These are phyloP conservation scores for Sphaerosporella brunnea DNA, from an alignment of 495 filamentous ascomycete species.

Conservation along the genomic window DNA sequence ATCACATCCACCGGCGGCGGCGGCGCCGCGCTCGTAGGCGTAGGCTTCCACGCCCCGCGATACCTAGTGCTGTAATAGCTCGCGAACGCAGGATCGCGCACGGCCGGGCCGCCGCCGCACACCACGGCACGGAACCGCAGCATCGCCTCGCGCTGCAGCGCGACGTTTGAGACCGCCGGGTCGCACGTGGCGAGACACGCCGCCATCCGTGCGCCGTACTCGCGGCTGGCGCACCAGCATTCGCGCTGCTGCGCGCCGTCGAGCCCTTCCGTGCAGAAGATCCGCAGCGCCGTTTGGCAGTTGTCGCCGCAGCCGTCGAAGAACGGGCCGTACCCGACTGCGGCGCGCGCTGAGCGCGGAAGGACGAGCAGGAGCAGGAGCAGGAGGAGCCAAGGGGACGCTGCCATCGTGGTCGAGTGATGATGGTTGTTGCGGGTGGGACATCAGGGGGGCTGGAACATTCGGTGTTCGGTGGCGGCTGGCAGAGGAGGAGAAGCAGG, in stretches of 20 bases:
- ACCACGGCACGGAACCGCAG: slow-evolving; percentile 16
- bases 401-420: too few relatives aligned
- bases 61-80: slow-evolving; percentile 22
- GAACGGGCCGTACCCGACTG: slow-evolving; percentile 20
- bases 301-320: slow-evolving; percentile 22
- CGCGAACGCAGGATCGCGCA: slow-evolving; percentile 10
- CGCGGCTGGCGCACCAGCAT: slow-evolving; percentile 15
- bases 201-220: slow-evolving; percentile 17
- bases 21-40: slow-evolving; percentile 15
- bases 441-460: too few relatives aligned
- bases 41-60: slow-evolving; percentile 12
- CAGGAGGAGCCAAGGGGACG: too few relatives aligned
- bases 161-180: slow-evolving; percentile 13
- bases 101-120: slow-evolving; percentile 5
- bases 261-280: slow-evolving; percentile 18
- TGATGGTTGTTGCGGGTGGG: too few relatives aligned
- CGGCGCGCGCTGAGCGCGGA: slow-evolving; percentile 5
- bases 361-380: neutral
- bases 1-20: slow-evolving; percentile 15
- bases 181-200: slow-evolving; percentile 18
- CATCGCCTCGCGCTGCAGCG: slow-evolving; percentile 15
- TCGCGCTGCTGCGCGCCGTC: slow-evolving; percentile 13
- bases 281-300: slow-evolving; percentile 22
- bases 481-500: too few relatives aligned
- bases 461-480: too few relatives aligned